phyloP scores from a whole-genome alignment of 2,329 filamentous ascomycete genomes.

The Fusarium sp. region DNA sequence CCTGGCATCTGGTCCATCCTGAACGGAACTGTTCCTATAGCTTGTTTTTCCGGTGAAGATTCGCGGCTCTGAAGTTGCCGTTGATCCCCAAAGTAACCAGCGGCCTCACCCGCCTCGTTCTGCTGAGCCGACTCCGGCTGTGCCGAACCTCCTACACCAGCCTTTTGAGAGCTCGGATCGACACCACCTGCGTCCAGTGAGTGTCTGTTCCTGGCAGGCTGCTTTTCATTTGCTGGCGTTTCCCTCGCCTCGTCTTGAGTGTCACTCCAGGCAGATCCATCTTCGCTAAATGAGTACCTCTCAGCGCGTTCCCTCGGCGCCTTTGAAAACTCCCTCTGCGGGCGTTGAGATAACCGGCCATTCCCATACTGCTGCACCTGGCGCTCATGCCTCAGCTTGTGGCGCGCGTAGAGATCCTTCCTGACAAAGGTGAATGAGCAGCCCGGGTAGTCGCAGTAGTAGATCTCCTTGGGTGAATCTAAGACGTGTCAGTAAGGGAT shows the following conservation, averaged over 20 bases:
- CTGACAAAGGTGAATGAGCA: slow-evolving; percentile 46
- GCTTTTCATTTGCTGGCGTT: slow-evolving; percentile 31
- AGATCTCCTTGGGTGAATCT: slow-evolving; percentile 48
- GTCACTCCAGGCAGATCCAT: slow-evolving; percentile 45
- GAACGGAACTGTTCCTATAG: slow-evolving; percentile 28
- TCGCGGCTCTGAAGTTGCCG: slow-evolving; percentile 37
- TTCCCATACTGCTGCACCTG: slow-evolving; percentile 45
- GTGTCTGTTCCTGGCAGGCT: slow-evolving; percentile 2
- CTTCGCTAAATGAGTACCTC: slow-evolving; percentile 44
- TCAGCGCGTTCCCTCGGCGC: slow-evolving; percentile 31
- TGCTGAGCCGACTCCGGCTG: slow-evolving; percentile 26
- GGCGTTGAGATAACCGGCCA: slow-evolving; percentile 41
- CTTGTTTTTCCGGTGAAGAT: slow-evolving; percentile 39
- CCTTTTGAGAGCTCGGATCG: slow-evolving; percentile 9
- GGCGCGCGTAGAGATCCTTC: slow-evolving; percentile 45
- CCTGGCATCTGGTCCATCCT: slow-evolving; percentile 36
- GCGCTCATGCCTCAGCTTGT: slow-evolving; percentile 44
- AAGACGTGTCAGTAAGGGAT: slow-evolving; percentile 21
- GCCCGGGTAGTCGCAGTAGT: slow-evolving; percentile 45
- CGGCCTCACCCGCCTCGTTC: slow-evolving; percentile 22
- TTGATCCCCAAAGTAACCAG: slow-evolving; percentile 35
- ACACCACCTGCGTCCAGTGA: slow-evolving; percentile 20
- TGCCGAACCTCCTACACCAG: slow-evolving; percentile 8
- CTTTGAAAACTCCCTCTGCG: slow-evolving; percentile 42
- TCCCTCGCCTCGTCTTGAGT: slow-evolving; percentile 43